A percentile compares a stretch with the other conserved stretches of the same genome.
These are phyloP conservation scores for Leccinum obscurum DNA, from an alignment of 768 basidiomycete species.

Conservation along the genomic window DNA sequence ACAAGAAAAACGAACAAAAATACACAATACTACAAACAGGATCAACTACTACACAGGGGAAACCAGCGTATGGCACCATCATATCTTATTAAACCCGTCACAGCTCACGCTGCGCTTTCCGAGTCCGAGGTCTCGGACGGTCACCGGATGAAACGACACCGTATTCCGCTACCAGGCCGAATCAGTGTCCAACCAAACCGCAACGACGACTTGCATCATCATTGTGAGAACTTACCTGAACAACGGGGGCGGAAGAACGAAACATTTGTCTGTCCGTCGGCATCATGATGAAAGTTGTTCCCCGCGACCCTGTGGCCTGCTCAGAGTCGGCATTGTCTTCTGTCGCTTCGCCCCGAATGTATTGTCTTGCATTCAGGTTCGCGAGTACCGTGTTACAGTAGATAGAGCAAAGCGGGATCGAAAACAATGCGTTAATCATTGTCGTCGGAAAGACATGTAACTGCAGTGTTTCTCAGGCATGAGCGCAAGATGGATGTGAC, in stretches of 20 bases:
- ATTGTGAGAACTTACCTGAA: not conserved
- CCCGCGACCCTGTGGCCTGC: not conserved
- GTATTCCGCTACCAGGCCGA: not conserved
- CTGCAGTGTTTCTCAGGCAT: not conserved
- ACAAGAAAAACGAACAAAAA: no score
- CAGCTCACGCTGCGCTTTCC: not conserved
- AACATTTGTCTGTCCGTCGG: not conserved
- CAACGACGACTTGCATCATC: not conserved
- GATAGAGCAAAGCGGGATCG: slow-evolving; percentile 7
- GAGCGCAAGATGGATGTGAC: not conserved
- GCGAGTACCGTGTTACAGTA: slow-evolving; percentile 22
- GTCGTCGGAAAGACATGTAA: not conserved
- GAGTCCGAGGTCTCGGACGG: not conserved
- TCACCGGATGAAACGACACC: not conserved
- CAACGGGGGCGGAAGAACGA: not conserved
- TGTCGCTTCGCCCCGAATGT: slow-evolving; percentile 1
- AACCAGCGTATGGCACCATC: not conserved
- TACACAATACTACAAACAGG: not conserved
- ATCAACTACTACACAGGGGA: not conserved
- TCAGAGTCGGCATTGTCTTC: not conserved
- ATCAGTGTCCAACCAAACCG: not conserved
- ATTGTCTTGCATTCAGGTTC: slow-evolving; percentile 14
- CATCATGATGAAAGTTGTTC: not conserved
- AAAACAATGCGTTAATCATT: not conserved
- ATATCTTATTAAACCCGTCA: not conserved